Conservation (phyloP, 768 basidiomycete genomes). For the Termitomyces heimii region DNA sequence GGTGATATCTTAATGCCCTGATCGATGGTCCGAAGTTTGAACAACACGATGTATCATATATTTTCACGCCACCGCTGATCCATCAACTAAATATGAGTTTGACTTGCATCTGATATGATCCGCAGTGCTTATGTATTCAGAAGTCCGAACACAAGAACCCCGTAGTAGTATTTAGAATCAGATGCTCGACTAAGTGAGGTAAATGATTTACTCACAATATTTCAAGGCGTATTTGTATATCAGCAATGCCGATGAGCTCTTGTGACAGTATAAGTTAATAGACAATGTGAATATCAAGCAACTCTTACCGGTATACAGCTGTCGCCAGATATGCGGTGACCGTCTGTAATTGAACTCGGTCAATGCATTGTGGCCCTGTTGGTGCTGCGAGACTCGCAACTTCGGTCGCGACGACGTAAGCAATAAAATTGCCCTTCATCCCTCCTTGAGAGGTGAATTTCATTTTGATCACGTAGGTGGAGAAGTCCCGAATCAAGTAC, state of each 20-base stretch:
- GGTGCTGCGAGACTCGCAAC: too few relatives aligned
- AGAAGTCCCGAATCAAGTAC: neutral
- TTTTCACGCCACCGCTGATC: neutral
- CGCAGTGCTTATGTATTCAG: neutral
- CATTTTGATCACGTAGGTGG: conserved; percentile 38
- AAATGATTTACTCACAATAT: conserved; percentile 36
- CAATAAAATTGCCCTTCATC: too few relatives aligned
- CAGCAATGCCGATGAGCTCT: conserved; percentile 29
- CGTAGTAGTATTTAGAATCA: neutral
- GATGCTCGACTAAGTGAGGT: neutral
- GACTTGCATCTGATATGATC: too few relatives aligned
- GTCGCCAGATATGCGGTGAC: conserved; percentile 49
- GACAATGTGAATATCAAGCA: neutral
- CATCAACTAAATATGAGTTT: neutral
- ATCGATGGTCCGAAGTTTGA: too few relatives aligned
- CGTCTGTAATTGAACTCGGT: too few relatives aligned
- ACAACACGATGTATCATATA: too few relatives aligned
- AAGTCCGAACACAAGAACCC: conserved; percentile 18
- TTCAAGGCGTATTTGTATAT: conserved; percentile 42
- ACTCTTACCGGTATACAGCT: conserved; percentile 39
- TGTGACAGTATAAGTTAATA: neutral
- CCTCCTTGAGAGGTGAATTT: too few relatives aligned
- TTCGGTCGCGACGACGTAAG: too few relatives aligned
- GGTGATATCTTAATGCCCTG: too few relatives aligned
- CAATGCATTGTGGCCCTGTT: too few relatives aligned